Conservation (phyloP, 176 grass and related monocot species). For the Elaeis guineensis region DNA sequence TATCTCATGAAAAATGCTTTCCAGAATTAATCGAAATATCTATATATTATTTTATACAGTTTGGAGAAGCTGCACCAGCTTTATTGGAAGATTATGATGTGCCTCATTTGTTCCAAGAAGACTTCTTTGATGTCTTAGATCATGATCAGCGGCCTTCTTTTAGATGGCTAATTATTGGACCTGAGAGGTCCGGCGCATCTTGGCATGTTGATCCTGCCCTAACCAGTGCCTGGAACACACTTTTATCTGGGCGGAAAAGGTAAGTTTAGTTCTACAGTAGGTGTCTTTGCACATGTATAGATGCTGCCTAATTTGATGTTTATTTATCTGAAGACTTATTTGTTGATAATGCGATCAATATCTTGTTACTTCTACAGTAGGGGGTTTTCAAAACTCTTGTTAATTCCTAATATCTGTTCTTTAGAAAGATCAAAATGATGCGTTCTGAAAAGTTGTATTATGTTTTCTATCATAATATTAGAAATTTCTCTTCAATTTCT, state of each 20-base stretch:
- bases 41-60: slow-evolving; percentile 49
- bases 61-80: slow-evolving; percentile 63
- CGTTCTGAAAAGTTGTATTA: too few relatives aligned
- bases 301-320: too few relatives aligned
- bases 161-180: slow-evolving; percentile 97
- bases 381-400: too few relatives aligned
- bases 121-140: slow-evolving; percentile 74
- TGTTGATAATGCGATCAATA: too few relatives aligned
- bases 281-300: not conserved
- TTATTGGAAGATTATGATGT: slow-evolving; percentile 80
- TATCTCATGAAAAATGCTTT: not conserved
- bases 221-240: slow-evolving; percentile 96
- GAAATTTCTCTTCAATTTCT: too few relatives aligned
- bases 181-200: slow-evolving; percentile 93
- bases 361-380: too few relatives aligned
- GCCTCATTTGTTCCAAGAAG: slow-evolving; percentile 86
- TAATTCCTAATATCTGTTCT: too few relatives aligned
- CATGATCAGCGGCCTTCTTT: slow-evolving; percentile 75
- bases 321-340: too few relatives aligned
- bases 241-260: slow-evolving; percentile 93
- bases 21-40: slow-evolving; percentile 3
- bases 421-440: too few relatives aligned
- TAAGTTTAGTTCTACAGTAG: slow-evolving; percentile 4
- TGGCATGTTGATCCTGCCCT: slow-evolving; percentile 98
- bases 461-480: too few relatives aligned